Percentiles rank a stretch among this genome's conserved stretches.
phyloP scores from a whole-genome alignment of 2,329 filamentous ascomycete genomes.

The Gnomoniopsis smithogilvyi region DNA sequence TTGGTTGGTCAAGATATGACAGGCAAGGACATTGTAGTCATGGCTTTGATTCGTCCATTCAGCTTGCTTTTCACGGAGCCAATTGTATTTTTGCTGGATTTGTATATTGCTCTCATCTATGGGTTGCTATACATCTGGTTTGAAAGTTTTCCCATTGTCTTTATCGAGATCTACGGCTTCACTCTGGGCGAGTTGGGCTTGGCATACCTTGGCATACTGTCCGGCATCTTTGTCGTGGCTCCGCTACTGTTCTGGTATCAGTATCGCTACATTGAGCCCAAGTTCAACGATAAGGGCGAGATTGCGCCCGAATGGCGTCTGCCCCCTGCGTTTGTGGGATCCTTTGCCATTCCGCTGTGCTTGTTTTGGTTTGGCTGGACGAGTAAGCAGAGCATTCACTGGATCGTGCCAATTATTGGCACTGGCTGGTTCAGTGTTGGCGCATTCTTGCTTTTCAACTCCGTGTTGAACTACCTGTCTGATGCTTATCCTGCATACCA shows the following conservation, averaged over 20 bases:
- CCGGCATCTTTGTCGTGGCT: slow-evolving; percentile 43
- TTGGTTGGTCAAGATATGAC: slow-evolving; percentile 42
- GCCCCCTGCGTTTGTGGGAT: slow-evolving; percentile 55
- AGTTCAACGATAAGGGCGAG: slow-evolving; percentile 56
- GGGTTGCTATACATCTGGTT: slow-evolving; percentile 49
- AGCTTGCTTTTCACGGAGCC: slow-evolving; percentile 45
- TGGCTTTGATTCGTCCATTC: slow-evolving; percentile 57
- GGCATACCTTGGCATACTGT: slow-evolving; percentile 45
- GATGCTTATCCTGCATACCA: slow-evolving; percentile 14
- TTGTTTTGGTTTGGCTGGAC: slow-evolving; percentile 60
- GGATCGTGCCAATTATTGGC: slow-evolving; percentile 16
- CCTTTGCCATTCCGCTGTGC: slow-evolving; percentile 50
- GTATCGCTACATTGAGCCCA: slow-evolving; percentile 59
- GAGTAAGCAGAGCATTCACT: slow-evolving; percentile 13
- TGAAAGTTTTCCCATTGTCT: slow-evolving; percentile 53
- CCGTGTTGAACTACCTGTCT: slow-evolving; percentile 16
- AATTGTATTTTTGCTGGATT: slow-evolving; percentile 59
- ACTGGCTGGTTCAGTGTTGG: slow-evolving; percentile 16
- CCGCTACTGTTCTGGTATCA: slow-evolving; percentile 61
- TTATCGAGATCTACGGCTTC: slow-evolving; percentile 47
- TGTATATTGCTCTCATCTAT: slow-evolving; percentile 50
- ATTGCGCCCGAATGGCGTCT: slow-evolving; percentile 64
- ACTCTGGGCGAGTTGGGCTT: slow-evolving; percentile 43
- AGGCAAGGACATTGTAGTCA: slow-evolving; percentile 45
- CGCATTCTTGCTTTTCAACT: slow-evolving; percentile 15